Conservation (phyloP, 2,329 filamentous ascomycete species). For the Botryotinia globosa region DNA sequence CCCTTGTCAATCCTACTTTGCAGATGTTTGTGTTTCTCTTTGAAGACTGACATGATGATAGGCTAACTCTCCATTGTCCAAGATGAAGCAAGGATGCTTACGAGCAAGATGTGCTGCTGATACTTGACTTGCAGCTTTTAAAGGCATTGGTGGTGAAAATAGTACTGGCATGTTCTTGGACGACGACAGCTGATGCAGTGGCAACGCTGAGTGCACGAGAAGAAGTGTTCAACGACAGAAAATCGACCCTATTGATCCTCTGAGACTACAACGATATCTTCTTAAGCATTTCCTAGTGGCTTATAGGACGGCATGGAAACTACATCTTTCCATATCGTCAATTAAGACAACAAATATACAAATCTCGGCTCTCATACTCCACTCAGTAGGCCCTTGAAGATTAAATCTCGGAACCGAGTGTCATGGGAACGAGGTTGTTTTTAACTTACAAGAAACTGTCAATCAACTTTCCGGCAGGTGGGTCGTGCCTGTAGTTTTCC, state of each 20-base stretch:
- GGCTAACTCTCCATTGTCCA: not conserved
- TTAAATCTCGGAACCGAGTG: not conserved
- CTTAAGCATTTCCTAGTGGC: not conserved
- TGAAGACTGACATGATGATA: not conserved
- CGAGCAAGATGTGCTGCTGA: not conserved
- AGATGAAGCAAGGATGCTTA: not conserved
- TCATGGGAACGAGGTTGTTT: not conserved
- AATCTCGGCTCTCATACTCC: not conserved
- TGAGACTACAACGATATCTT: not conserved
- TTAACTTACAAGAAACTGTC: not conserved
- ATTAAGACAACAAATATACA: not conserved
- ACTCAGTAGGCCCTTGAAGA: not conserved
- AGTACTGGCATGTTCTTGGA: not conserved
- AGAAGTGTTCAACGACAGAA: not conserved
- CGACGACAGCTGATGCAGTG: not conserved
- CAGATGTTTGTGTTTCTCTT: no score
- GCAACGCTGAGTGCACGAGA: not conserved
- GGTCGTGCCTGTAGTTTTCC: not conserved
- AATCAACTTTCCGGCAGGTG: not conserved
- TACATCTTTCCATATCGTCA: not conserved
- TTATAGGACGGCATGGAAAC: not conserved
- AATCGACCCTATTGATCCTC: accelerated
- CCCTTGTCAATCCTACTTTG: not conserved
- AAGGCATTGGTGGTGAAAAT: not conserved
- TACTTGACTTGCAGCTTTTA: no score